Percentiles rank a stretch among this genome's conserved stretches.
phyloP scores from a whole-genome alignment of 2,329 filamentous ascomycete species.

The Fusarium nygamai region DNA sequence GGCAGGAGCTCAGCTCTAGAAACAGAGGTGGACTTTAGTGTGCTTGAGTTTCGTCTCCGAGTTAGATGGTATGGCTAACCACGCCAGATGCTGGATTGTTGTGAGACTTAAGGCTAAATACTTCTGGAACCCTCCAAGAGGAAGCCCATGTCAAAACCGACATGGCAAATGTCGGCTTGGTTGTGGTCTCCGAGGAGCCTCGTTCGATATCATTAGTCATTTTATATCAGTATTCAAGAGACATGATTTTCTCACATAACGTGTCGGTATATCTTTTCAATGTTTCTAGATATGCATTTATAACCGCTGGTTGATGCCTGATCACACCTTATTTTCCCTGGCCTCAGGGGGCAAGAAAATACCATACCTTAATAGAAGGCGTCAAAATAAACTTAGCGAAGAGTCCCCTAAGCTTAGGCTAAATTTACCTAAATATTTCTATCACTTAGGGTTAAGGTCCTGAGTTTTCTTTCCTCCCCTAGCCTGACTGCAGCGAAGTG shows the following conservation, averaged over 20 bases:
- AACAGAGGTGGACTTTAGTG: too few relatives aligned
- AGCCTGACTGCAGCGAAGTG: background rate
- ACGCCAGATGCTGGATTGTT: fast-evolving
- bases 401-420: fast-evolving
- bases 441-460: fast-evolving
- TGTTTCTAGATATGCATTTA: background rate
- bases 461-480: background rate
- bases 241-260: background rate
- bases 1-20: too few relatives aligned
- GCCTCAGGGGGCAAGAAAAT: background rate
- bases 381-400: background rate
- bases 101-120: background rate
- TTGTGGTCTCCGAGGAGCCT: background rate
- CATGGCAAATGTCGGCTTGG: background rate
- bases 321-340: background rate
- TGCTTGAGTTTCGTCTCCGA: too few relatives aligned
- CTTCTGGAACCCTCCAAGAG: background rate
- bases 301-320: background rate
- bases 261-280: background rate
- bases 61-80: background rate
- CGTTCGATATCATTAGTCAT: background rate
- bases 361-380: background rate
- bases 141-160: background rate
- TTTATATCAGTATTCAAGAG: background rate
- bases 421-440: fast-evolving